These are phyloP conservation scores for Phalaenopsis hybrid DNA, from an alignment of 116 monocot species.

Conservation along the genomic window DNA sequence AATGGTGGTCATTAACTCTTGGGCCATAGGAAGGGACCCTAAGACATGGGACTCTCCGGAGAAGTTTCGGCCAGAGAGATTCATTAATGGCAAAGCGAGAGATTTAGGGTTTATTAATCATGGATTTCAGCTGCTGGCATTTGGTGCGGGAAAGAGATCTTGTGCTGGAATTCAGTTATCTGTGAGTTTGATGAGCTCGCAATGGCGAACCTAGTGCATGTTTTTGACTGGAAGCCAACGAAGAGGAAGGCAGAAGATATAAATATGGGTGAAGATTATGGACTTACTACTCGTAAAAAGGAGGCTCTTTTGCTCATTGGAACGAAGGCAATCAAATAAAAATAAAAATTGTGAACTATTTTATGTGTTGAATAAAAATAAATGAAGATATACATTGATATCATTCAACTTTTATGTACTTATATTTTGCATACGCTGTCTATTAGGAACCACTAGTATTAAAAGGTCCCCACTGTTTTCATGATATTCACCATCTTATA, in stretches of 20 bases:
- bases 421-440: too few species aligned
- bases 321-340: neutral
- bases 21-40: constrained; percentile 61
- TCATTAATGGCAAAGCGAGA: neutral
- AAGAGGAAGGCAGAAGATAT: neutral
- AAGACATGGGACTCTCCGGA: constrained; percentile 39
- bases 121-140: neutral
- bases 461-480: too few species aligned
- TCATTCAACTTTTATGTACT: too few species aligned
- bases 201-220: neutral
- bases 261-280: neutral
- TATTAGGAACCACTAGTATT: too few species aligned
- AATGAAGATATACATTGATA: too few species aligned
- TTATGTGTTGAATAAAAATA: too few species aligned
- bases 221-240: too few species aligned
- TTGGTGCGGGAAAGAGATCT: neutral
- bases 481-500: too few species aligned
- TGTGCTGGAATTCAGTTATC: neutral
- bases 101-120: neutral
- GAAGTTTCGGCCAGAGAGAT: constrained; percentile 13
- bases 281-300: neutral
- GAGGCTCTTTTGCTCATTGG: neutral
- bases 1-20: constrained; percentile 34
- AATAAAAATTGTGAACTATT: too few species aligned
- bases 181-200: neutral